A percentile compares a stretch with the other conserved stretches of the same genome.
These are phyloP conservation scores for Tuber borchii DNA, from an alignment of 495 filamentous ascomycete genomes.

Conservation along the genomic window DNA sequence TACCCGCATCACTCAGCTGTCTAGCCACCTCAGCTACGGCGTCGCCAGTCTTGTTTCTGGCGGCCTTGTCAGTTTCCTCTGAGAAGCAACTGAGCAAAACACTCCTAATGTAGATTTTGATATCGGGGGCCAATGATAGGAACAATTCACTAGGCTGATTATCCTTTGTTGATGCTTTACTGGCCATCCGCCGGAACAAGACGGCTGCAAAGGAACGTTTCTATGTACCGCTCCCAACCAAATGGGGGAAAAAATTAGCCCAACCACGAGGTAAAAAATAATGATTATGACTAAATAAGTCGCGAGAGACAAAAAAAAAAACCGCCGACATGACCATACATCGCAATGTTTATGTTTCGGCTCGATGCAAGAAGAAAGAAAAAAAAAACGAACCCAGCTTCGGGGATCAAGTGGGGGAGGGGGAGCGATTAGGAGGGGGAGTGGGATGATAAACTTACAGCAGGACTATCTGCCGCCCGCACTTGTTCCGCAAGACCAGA, in stretches of 20 bases:
- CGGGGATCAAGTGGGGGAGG: conserved; percentile 12
- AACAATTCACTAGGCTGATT: conserved; percentile 76
- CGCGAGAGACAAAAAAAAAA: conserved; percentile 9
- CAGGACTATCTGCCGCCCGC: conserved; percentile 55
- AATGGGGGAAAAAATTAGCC: conserved; percentile 9
- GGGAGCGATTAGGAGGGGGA: conserved; percentile 9
- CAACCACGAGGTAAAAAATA: conserved; percentile 3
- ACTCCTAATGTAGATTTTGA: conserved; percentile 67
- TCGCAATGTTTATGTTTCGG: conserved; percentile 14
- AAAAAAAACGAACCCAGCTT: conserved; percentile 8
- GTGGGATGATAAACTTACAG: conserved; percentile 47
- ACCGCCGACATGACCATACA: background rate
- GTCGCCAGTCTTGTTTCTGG: conserved; percentile 93
- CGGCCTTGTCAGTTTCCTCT: conserved; percentile 59
- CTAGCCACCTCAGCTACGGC: conserved; percentile 90
- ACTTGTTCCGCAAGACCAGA: conserved; percentile 94
- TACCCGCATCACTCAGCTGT: conserved; percentile 87
- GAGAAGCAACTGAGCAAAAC: conserved; percentile 73
- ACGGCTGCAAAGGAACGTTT: conserved; percentile 84
- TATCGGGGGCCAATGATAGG: conserved; percentile 61
- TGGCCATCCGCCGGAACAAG: conserved; percentile 87
- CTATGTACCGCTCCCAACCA: conserved; percentile 47
- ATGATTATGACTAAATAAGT: background rate
- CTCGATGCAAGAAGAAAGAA: conserved; percentile 7
- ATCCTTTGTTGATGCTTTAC: conserved; percentile 69